Evolutionary conservation across 768 basidiomycete genomes (phyloP), one percentile per base, ranked within the genome.

Genomic region (Macrolepiota dolichaula): DNA sequence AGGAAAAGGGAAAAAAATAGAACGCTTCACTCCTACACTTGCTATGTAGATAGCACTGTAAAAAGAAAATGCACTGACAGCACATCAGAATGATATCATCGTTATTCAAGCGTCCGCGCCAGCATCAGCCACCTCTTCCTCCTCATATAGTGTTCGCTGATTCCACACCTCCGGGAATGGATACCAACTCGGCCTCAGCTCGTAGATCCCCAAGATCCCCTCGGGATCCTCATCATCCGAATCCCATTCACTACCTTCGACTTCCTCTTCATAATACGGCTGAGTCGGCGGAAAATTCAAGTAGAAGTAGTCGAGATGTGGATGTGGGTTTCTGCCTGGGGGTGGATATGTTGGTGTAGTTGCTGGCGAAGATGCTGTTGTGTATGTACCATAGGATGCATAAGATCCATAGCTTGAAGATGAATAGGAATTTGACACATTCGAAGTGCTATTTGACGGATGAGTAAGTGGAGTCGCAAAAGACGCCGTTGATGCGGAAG

Each of bases 121-220:
- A 37, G 53, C 19, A 49, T 55, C 53, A 17, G 37, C 38, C 36
- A 51, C 42, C 37, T 47, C 49, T 7, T 51, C 53, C 13, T 56
- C 55, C 47, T 55, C 53, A 22, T 57, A 57, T 15, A 64, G 35
- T 12, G 49, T 63, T 25, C 61, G 52, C 1, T 59, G 59, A 3
- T 25, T 54, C 77, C 77, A 79, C 29, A 79, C 73, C 63, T 78
- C 76, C 12, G 78, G 78, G 64, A 78, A 78, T 5, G 71, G 73
- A 50, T 79, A 79, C 77, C 77, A 79, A 27, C 70, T 71, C 51
- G 70, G 65, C 1, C 62, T 66, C 24, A 74, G 55, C 63, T 78
- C 74, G 17, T 57, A 51, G n/a, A 79, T 55, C 37, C 51, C 61
- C 19, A 75, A 46, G 3, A 50, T 57, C 37, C 65, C 64, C 25